A percentile compares a stretch with the other conserved stretches of the same genome.
These are phyloP conservation scores for Austroboletus niveus DNA, from an alignment of 1,284 basidiomycete genomes.

Conservation along the genomic window DNA sequence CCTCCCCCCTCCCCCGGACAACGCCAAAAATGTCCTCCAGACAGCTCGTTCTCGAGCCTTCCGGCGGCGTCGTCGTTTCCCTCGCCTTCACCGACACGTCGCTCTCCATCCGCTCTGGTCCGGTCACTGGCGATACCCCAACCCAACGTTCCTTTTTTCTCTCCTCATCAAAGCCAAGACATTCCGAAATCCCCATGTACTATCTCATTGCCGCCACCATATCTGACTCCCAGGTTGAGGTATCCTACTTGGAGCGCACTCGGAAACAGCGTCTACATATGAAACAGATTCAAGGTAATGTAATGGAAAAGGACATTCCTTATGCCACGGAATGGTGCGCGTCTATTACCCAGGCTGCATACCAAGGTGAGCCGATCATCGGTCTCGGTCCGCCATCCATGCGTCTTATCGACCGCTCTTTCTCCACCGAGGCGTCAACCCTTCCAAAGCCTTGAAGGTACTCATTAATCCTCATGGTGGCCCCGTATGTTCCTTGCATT, in stretches of 20 bases:
- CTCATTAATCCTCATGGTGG: slow-evolving; percentile 91
- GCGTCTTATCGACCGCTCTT: slow-evolving; percentile 5
- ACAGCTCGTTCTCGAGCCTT: slow-evolving; percentile 20
- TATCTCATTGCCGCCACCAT: slow-evolving; percentile 53
- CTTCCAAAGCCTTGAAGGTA: slow-evolving; percentile 56
- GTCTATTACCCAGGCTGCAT: slow-evolving; percentile 55
- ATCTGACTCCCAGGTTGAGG: slow-evolving; percentile 37
- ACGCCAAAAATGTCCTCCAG: slow-evolving; percentile 15
- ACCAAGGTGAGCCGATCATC: slow-evolving; percentile 49
- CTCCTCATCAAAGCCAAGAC: background rate
- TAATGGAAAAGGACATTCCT: slow-evolving; percentile 36
- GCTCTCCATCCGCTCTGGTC: slow-evolving; percentile 11
- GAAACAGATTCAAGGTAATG: slow-evolving; percentile 41
- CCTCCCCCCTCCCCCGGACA: background rate
- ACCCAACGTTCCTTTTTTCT: slow-evolving; percentile 12
- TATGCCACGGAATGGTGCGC: slow-evolving; percentile 56
- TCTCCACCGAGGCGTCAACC: slow-evolving; percentile 45
- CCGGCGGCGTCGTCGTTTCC: slow-evolving; percentile 7
- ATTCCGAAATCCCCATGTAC: slow-evolving; percentile 38
- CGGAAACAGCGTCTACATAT: slow-evolving; percentile 40
- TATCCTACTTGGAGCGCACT: slow-evolving; percentile 48
- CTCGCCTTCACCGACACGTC: slow-evolving; percentile 21
- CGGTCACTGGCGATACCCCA: background rate
- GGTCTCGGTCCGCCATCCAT: background rate
- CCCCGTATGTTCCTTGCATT: slow-evolving; percentile 41